Percentiles rank a stretch among this genome's conserved stretches.
phyloP scores from a whole-genome alignment of 345 rosid species.

The Moricandia arvensis region DNA sequence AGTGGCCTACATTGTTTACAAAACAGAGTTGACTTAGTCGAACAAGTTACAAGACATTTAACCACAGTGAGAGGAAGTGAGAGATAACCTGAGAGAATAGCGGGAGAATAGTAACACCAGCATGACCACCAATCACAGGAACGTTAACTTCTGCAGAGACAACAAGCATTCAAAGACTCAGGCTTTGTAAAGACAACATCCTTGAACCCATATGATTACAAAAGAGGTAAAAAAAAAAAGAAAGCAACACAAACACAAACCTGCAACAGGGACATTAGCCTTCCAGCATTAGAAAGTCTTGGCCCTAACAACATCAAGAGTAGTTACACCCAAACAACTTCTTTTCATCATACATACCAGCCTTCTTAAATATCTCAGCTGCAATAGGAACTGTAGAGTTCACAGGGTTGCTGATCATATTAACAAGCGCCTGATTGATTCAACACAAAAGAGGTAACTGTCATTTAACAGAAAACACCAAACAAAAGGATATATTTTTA shows the following conservation, averaged over 20 bases:
- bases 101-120: conserved; percentile 78
- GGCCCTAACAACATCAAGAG: conserved; percentile 76
- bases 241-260: background rate
- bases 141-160: conserved; percentile 61
- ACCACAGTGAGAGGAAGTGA: conserved; percentile 14
- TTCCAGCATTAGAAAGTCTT: conserved; percentile 36
- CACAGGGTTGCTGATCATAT: conserved; percentile 82
- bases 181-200: background rate
- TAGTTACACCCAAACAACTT: conserved; percentile 72
- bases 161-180: background rate
- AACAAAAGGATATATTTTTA: background rate
- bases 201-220: background rate
- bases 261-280: conserved; percentile 54
- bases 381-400: conserved; percentile 81
- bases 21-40: conserved; percentile 1
- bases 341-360: conserved; percentile 65
- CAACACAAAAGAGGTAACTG: background rate
- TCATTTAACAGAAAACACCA: background rate
- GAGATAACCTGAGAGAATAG: conserved; percentile 64
- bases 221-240: background rate
- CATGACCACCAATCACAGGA: conserved; percentile 88
- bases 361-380: conserved; percentile 73
- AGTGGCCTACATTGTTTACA: conserved; percentile 53
- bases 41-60: background rate
- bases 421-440: conserved; percentile 60